phyloP scores from a whole-genome alignment of 768 basidiomycete species.

The Auricularia sp. region DNA sequence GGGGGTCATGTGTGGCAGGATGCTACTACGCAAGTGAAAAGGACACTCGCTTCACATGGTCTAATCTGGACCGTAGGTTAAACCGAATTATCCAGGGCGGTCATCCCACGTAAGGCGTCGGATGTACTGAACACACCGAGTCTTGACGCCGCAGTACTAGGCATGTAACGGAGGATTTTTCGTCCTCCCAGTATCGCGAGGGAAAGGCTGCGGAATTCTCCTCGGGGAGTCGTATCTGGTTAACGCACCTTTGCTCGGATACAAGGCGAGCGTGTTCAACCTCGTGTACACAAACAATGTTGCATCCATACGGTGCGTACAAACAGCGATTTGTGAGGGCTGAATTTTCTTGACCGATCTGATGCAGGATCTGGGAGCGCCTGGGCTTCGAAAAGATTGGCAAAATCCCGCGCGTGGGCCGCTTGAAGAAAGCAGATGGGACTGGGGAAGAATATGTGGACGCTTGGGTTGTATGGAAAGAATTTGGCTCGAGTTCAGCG shows the following conservation, averaged over 20 bases:
- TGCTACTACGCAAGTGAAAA: constrained; percentile 58
- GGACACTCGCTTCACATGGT: not conserved
- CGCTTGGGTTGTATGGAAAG: constrained; percentile 74
- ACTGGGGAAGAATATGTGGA: constrained; percentile 80
- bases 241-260: constrained; percentile 72
- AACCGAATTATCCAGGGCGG: constrained; percentile 84
- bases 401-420: constrained; percentile 64
- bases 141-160: constrained; percentile 23
- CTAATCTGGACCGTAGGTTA: constrained; percentile 35
- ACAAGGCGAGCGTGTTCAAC: constrained; percentile 78
- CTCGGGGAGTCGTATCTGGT: constrained; percentile 72
- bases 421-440: constrained; percentile 56
- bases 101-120: constrained; percentile 68
- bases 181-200: constrained; percentile 52
- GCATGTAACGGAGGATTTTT: constrained; percentile 89
- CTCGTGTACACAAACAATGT: constrained; percentile 79
- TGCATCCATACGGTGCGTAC: constrained; percentile 54
- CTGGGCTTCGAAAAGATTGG: constrained; percentile 75
- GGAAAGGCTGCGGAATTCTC: constrained; percentile 53
- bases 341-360: not conserved
- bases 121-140: not conserved
- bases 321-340: not conserved
- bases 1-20: constrained; percentile 65
- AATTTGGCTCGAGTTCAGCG: not conserved
- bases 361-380: constrained; percentile 65